Percentiles rank a stretch among this genome's conserved stretches.
Conservation (phyloP, 73 alveolate genomes). For the Uronychia setigera region DNA sequence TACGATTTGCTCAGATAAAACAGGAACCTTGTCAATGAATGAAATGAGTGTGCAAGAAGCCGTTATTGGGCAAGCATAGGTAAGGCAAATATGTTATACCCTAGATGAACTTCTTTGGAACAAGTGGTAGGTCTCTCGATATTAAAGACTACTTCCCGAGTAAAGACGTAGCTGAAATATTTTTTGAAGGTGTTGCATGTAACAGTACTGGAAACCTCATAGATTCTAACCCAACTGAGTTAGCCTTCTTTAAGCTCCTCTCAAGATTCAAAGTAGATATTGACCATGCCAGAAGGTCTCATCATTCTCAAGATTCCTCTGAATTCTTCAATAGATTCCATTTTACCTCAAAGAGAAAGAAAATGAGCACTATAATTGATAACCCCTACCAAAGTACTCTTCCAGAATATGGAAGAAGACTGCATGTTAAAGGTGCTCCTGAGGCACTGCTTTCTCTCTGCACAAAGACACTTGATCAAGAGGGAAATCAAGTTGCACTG, state of each 20-base stretch:
- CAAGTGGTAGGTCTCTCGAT: slow-evolving; percentile 11
- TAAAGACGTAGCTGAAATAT: slow-evolving; percentile 22
- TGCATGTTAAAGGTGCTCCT: slow-evolving; percentile 85
- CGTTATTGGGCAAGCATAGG: slow-evolving; percentile 48
- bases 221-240: slow-evolving; percentile 60
- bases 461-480: slow-evolving; percentile 46
- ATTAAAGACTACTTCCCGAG: slow-evolving; percentile 9
- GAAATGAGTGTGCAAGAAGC: slow-evolving; percentile 62
- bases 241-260: slow-evolving; percentile 61
- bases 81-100: background rate
- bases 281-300: slow-evolving; percentile 7
- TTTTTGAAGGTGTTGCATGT: slow-evolving; percentile 41
- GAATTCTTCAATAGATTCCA: slow-evolving; percentile 71
- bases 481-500: slow-evolving; percentile 52
- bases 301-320: background rate
- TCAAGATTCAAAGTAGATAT: slow-evolving; percentile 46
- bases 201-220: slow-evolving; percentile 30
- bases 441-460: slow-evolving; percentile 73
- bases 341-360: slow-evolving; percentile 90
- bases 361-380: slow-evolving; percentile 86
- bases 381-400: slow-evolving; percentile 29
- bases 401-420: slow-evolving; percentile 52
- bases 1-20: slow-evolving; percentile 94
- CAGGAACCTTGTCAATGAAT: slow-evolving; percentile 90
- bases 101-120: slow-evolving; percentile 3